Percentiles rank a stretch among this genome's conserved stretches.
These are phyloP conservation scores for Nannizzia gypsea DNA, from an alignment of 2,329 filamentous ascomycete genomes.

Conservation along the genomic window DNA sequence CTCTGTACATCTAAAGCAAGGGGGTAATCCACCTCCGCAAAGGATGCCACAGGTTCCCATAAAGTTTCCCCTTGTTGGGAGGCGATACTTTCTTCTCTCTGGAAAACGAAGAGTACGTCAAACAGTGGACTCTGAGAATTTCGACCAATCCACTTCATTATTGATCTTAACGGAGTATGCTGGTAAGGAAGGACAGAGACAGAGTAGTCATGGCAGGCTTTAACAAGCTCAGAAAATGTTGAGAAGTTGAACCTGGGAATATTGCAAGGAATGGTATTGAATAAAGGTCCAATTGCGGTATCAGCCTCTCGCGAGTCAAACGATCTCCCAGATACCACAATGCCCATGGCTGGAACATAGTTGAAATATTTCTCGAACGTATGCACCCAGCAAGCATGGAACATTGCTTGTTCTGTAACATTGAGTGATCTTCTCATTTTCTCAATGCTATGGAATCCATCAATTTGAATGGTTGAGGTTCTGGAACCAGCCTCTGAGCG, in stretches of 20 bases:
- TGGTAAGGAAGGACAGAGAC: slow-evolving; percentile 58
- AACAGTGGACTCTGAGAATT: slow-evolving; percentile 52
- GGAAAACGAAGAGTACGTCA: slow-evolving; percentile 72
- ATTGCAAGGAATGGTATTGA: slow-evolving; percentile 76
- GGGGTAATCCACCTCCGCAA: slow-evolving; percentile 53
- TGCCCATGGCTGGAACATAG: slow-evolving; percentile 49
- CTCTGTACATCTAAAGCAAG: slow-evolving; percentile 64
- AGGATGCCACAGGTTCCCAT: slow-evolving; percentile 46
- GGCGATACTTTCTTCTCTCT: slow-evolving; percentile 36
- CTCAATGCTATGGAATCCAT: slow-evolving; percentile 38
- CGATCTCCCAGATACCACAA: slow-evolving; percentile 67
- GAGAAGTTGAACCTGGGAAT: slow-evolving; percentile 34
- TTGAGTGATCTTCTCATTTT: slow-evolving; percentile 46
- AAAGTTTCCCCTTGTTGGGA: slow-evolving; percentile 24
- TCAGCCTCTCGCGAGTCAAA: slow-evolving; percentile 55
- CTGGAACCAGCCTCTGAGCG: slow-evolving; percentile 12
- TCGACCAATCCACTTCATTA: slow-evolving; percentile 64
- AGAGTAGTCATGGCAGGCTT: slow-evolving; percentile 59
- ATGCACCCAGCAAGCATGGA: slow-evolving; percentile 63
- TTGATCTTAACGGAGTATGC: slow-evolving; percentile 63
- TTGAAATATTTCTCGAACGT: slow-evolving; percentile 45
- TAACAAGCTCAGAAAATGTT: slow-evolving; percentile 51
- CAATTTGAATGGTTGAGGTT: slow-evolving; percentile 16
- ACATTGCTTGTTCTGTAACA: slow-evolving; percentile 65
- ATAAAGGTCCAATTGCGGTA: slow-evolving; percentile 64